Base-by-base conservation (phyloP, 148 eudicot genomes). In the Amaranthus hypochondriacus region DNA sequence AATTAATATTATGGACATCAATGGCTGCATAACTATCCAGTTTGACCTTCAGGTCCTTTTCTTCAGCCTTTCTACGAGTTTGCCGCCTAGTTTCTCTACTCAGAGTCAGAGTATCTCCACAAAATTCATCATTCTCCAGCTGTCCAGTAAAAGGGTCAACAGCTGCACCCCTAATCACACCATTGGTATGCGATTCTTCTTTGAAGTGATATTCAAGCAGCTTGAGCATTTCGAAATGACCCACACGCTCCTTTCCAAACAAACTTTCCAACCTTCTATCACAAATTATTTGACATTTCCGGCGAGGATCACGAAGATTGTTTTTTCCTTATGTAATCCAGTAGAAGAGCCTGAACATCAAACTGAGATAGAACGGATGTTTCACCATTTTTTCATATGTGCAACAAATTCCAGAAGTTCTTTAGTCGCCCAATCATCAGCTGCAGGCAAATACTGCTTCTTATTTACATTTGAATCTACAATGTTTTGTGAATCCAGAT, bases 141-240 rank as follows among this genome's bases (percentile, higher is more conserved):
- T 80, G 87, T 65, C 76, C 81, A 67, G 81, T 72, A 80, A 56
- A 54, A 67, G 80, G 72, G 75, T 84, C 82, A 68, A 81, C 71
- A 69, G 82, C 77, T 78, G 84, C 91, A 79, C 84, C 87, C 52
- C 78, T 88, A 69, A 83, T 78, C 68, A 76, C 70, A 42, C 78
- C 74, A 78, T 80, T 83, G 74, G 87, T 83, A 69, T 79, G 83
- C 56, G 76, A 71, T 74, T 87, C 96, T 68, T 91, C 96, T 78
- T 84, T 87, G 56, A 84, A 77, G n/a, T 83, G 86, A 83, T 72
- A 85, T 56, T 92, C 97, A 50, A 94, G 90, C 82, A 94, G 89
- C 85, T 91, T 91, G 46, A 92, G 83, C 98, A 94, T 91, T 82
- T 94, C 98, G 83, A 89, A 82, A 71, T 89, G 96, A 77, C 89